These are phyloP conservation scores for Cryptosporidium tyzzeri DNA, from an alignment of 169 alveolate genomes.

Conservation along the genomic window DNA sequence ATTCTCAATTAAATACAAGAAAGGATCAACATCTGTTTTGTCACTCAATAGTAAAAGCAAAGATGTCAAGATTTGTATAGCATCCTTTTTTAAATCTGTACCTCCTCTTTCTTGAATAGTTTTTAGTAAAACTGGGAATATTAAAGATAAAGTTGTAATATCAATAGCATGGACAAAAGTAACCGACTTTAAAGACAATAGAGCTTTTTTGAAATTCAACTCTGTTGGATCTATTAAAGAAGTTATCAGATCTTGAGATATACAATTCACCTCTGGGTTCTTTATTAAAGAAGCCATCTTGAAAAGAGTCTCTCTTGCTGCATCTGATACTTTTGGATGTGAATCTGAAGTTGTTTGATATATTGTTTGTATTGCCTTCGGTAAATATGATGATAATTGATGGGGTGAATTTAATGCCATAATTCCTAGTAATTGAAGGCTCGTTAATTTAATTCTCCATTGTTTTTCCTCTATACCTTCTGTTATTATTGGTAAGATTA, in stretches of 20 bases:
- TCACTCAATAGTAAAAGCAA: conserved; percentile 24
- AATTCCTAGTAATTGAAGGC: conserved; percentile 79
- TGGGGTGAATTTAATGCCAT: conserved; percentile 59
- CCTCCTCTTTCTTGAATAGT: conserved; percentile 54
- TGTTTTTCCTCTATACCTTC: conserved; percentile 73
- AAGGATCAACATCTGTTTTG: conserved; percentile 49
- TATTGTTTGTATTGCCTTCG: conserved; percentile 55
- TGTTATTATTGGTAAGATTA: conserved; percentile 73
- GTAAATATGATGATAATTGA: conserved; percentile 43
- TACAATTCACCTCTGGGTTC: conserved; percentile 52
- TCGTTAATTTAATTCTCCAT: conserved; percentile 82
- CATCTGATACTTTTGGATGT: conserved; percentile 69
- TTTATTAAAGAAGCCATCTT: conserved; percentile 30
- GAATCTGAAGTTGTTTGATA: conserved; percentile 53
- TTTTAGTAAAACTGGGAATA: conserved; percentile 59
- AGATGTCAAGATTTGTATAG: conserved; percentile 39
- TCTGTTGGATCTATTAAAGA: conserved; percentile 66
- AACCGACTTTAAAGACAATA: conserved; percentile 30
- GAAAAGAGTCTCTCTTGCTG: conserved; percentile 55
- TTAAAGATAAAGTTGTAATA: conserved; percentile 46
- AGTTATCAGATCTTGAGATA: conserved; percentile 30
- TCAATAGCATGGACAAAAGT: conserved; percentile 61
- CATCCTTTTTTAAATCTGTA: conserved; percentile 53
- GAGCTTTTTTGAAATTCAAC: conserved; percentile 21
- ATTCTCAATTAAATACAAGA: conserved; percentile 34